Evolutionary conservation across 2,329 filamentous ascomycete species (phyloP).

Genomic region (Colletotrichum magnum): DNA sequence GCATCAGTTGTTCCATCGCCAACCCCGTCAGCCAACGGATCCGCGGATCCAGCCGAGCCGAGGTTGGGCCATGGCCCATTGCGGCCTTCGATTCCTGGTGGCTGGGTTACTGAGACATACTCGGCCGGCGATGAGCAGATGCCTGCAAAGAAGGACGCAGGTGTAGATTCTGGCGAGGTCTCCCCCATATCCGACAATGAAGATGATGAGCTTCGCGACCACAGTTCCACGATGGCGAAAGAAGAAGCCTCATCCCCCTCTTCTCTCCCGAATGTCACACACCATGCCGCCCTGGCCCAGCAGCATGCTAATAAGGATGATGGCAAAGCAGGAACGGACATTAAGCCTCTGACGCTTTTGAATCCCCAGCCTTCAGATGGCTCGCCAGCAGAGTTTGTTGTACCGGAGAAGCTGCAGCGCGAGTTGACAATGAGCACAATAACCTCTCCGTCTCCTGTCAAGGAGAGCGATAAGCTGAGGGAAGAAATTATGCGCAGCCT

Average conservation of each 20-base stretch:
- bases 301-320: conserved; percentile 1
- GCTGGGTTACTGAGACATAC: conserved; percentile 49
- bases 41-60: conserved; percentile 3
- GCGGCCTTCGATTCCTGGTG: conserved; percentile 49
- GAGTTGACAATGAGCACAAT: conserved; percentile 63
- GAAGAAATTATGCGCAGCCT: conserved; percentile 83
- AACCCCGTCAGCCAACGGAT: background rate
- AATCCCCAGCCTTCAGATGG: conserved; percentile 40
- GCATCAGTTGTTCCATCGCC: conserved; percentile 1
- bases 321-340: background rate
- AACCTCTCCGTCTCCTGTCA: conserved; percentile 67
- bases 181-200: conserved; percentile 43
- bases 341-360: conserved; percentile 40
- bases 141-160: conserved; percentile 16
- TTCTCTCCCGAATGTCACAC: conserved; percentile 15
- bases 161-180: conserved; percentile 37
- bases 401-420: conserved; percentile 55
- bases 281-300: conserved; percentile 4
- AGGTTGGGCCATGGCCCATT: conserved; percentile 17
- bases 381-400: conserved; percentile 51
- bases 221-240: conserved; percentile 8
- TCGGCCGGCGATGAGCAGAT: conserved; percentile 20
- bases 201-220: conserved; percentile 19
- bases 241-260: conserved; percentile 24
- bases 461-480: conserved; percentile 79